Evolutionary conservation across 2,329 filamentous ascomycete genomes (phyloP), one percentile per base, ranked within the genome.

Genomic region (Beauveria sp.): DNA sequence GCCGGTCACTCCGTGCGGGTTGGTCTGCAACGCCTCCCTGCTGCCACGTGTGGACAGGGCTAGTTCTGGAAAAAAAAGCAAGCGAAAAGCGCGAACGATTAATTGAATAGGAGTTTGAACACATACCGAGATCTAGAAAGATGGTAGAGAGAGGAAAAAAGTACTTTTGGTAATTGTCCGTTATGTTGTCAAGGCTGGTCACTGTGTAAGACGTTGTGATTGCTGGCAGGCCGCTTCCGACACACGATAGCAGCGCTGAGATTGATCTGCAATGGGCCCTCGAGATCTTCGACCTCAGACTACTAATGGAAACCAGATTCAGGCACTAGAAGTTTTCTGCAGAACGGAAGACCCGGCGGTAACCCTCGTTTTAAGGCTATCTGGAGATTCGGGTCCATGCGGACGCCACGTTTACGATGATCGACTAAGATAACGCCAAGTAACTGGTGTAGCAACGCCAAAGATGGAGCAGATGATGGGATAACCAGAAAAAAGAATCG

Each of bases 331-430:
- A 14, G 12, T 56, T 42, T 40, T 40, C 14, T 26, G 9, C 5
- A 28, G 12, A 26, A 38, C 55, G 55, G 55, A 42, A 20, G 31
- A 22, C 34, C 55, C 55, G 18, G 20, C 58, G 42, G 58, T 5
- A 61, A 61, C 28, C 49, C 38, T 43, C 58, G 58, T 61, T 54
- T 48, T 9, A 24, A 24, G 26, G n/a, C 50, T 45, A 12, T n/a
- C 8, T 51, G 34, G 22, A 42, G 34, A 5, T 10, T 31, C 22
- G 34, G 38, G 56, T 22, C 46, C n/a, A 40, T 58, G 56, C 14
- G 34, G 40, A 40, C 50, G 58, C 58, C 58, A 60, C 49, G 53
- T 9, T 52, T 28, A 20, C 57, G 57, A 28, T 60, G 18, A 52
- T 45, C 48, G 12, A 34, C 10, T 12, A 24, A 9, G 40, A 43